Evolutionary conservation across 2,329 filamentous ascomycete genomes (phyloP), one percentile per base, ranked within the genome.

Genomic region (Colletotrichum viniferum): DNA sequence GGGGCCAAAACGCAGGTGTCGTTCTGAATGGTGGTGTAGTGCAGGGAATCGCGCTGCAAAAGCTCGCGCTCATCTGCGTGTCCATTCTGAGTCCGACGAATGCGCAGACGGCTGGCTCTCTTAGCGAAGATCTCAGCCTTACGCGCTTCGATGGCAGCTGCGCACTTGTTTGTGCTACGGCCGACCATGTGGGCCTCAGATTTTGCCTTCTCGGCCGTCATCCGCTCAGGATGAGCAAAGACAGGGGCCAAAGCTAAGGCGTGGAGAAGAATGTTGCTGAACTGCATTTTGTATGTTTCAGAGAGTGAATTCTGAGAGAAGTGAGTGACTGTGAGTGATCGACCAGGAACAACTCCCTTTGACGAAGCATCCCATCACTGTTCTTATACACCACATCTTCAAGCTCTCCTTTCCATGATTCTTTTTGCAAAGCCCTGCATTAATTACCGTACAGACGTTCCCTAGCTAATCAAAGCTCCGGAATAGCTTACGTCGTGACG

Each of bases 151-250:
- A 86, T 80, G 76, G 58, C 88, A 90, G 78, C 89, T 85, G 70
- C 80, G 80, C 14, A 90, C 83, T 24, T 87, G 85, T 52, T 85
- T 77, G 77, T 86, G 84, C 30, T 83, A 79, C n/a, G 81, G 81
- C 74, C 68, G 26, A 81, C 80, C 63, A 88, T 80, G 77, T 86
- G 90, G 0, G 85, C 81, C 24, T 86, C 86, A n/a, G 88, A 87
- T 80, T 89, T 87, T 26, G 87, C 84, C 80, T 90, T 89, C 16
- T 88, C 82, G 56, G 81, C 81, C 38, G 87, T 76, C 69, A 89
- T 84, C 73, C 89, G 87, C 74, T 88, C 88, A 0, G 88, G 88
- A 73, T 91, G 87, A 28, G 87, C 87, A 21, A 61, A 28, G 13
- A 28, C 64, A 30, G 64, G 64, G n/a, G 38, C 64, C 12, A 58